Evolutionary conservation across 768 basidiomycete species (phyloP).

Genomic region (Phlebiopsis gigantea): DNA sequence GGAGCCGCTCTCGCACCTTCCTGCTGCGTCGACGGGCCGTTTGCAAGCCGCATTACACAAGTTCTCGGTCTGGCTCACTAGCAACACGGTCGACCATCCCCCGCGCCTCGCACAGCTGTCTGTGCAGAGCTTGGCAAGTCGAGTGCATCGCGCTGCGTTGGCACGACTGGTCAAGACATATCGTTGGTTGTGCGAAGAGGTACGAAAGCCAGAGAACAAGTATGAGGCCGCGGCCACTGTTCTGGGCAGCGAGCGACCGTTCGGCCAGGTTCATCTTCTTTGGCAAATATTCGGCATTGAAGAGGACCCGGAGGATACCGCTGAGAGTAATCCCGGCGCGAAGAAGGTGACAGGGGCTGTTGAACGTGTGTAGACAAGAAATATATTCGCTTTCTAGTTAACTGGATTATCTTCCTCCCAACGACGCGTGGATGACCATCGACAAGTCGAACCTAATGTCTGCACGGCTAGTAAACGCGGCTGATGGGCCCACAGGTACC

Average conservation of each 20-base stretch:
- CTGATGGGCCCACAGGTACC: too few species aligned
- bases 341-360: too few species aligned
- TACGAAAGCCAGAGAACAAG: conserved; percentile 66
- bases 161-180: conserved; percentile 67
- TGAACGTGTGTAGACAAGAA: too few species aligned
- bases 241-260: conserved; percentile 77
- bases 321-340: too few species aligned
- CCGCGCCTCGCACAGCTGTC: conserved; percentile 73
- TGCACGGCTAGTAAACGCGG: too few species aligned
- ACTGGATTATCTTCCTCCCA: too few species aligned
- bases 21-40: conserved; percentile 55
- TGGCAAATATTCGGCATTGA: conserved; percentile 77
- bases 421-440: too few species aligned
- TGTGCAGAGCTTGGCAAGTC: conserved; percentile 55
- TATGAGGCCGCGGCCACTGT: conserved; percentile 92
- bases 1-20: conserved; percentile 75
- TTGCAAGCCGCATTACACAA: conserved; percentile 57
- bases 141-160: conserved; percentile 77
- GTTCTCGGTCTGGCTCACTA: conserved; percentile 85
- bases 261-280: conserved; percentile 69
- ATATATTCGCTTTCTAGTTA: too few species aligned
- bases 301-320: conserved; percentile 28
- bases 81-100: conserved; percentile 73
- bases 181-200: conserved; percentile 67
- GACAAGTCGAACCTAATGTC: too few species aligned